Base-by-base conservation (phyloP, 1,284 basidiomycete species). In the Apiotrichum sp. region DNA sequence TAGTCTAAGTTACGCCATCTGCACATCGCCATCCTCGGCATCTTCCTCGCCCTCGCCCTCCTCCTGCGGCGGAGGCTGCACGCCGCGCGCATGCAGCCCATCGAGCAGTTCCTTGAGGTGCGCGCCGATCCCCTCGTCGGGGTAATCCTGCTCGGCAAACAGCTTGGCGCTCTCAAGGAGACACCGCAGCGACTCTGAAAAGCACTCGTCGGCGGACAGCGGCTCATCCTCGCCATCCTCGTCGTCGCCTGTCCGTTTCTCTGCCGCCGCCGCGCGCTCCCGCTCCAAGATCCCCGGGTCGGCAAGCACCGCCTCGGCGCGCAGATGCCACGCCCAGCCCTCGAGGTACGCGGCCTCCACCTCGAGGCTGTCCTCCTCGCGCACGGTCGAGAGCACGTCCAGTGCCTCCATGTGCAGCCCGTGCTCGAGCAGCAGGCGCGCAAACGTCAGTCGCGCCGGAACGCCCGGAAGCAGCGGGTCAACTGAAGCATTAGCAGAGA, bases 311-410 rank as follows among this genome's bases (percentile, higher is more conserved):
- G 71, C 67, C 57, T 77, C 71, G 7, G 73, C 79, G 9, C 78
- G 67, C 43, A 93, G 78, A 78, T 85, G 90, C 80, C 90, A 92
- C 57, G 88, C 87, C 89, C 91, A 93, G 52, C 91, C 93, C 71
- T 93, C 88, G n/a, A 95, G 82, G 72, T 96, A 96, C 83, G 91
- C 93, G 3, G 87, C 89, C 68, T 95, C 92, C 6, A 93, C 85
- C 55, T 92, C 87, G 67, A 91, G 83, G 63, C 92, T 88, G 73
- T 95, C 89, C 10, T 86, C 80, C 10, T 86, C 83, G 72, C 93
- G 86, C 32, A 93, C 81, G 4, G 86, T 86, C 43, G 88, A 83
- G 11, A 96, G 76, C 5, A 93, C 84, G 42, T 87, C 78, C 11
- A 95, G 77, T 1, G 91, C 90, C 13, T 82, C 80, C 31, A 83